Percentiles rank a stretch among this genome's conserved stretches.
phyloP scores from a whole-genome alignment of 495 filamentous ascomycete species.

The Glonium stellatum region DNA sequence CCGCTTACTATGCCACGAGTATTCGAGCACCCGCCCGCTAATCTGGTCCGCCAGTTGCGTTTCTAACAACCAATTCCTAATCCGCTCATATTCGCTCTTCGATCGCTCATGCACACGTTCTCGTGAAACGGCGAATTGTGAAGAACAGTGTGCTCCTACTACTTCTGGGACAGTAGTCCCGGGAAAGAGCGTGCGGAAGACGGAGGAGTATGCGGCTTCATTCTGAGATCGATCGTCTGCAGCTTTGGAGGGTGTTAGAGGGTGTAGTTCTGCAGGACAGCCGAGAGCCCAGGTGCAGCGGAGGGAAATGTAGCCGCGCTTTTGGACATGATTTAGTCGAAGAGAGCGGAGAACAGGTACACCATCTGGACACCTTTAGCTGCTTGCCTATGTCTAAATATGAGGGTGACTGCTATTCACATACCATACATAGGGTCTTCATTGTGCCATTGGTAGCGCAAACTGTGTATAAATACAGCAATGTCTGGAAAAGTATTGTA shows the following conservation, averaged over 20 bases:
- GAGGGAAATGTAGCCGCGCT: slow-evolving; percentile 21
- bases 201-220: slow-evolving; percentile 18
- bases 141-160: slow-evolving; percentile 24
- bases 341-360: slow-evolving; percentile 23
- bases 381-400: not conserved
- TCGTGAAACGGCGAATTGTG: slow-evolving; percentile 28
- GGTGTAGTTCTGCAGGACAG: slow-evolving; percentile 26
- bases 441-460: slow-evolving; percentile 60
- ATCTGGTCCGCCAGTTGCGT: slow-evolving; percentile 21
- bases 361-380: slow-evolving; percentile 10
- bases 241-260: not conserved
- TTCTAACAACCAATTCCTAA: slow-evolving; percentile 18
- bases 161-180: slow-evolving; percentile 13
- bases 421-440: slow-evolving; percentile 29
- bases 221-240: slow-evolving; percentile 23
- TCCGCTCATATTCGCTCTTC: slow-evolving; percentile 17
- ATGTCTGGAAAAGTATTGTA: slow-evolving; percentile 54
- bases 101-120: slow-evolving; percentile 16
- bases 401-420: not conserved
- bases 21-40: slow-evolving; percentile 24
- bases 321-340: slow-evolving; percentile 14
- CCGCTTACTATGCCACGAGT: slow-evolving; percentile 24
- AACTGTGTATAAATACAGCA: slow-evolving; percentile 56
- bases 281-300: slow-evolving; percentile 29
- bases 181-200: slow-evolving; percentile 20